Conservation (phyloP, 1,284 basidiomycete species). For the Leccinum fuscescens region DNA sequence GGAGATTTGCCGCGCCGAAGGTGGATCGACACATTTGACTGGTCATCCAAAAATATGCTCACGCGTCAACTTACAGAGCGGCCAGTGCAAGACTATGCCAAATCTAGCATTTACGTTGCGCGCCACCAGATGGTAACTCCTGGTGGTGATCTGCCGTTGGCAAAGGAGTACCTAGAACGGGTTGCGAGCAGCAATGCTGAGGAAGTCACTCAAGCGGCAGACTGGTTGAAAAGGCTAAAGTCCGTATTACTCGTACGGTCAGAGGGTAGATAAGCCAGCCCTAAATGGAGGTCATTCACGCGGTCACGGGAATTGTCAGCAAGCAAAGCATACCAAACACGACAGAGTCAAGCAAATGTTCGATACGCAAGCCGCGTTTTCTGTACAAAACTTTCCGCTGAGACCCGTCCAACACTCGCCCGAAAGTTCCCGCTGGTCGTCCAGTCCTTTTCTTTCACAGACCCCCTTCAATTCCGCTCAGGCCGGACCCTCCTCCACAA, state of each 20-base stretch:
- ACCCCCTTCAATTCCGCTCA: conserved; percentile 23
- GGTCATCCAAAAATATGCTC: conserved; percentile 8
- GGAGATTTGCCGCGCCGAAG: conserved; percentile 66
- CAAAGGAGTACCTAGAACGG: conserved; percentile 65
- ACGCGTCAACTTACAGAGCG: conserved; percentile 44
- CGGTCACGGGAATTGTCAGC: conserved; percentile 43
- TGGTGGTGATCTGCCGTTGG: conserved; percentile 59
- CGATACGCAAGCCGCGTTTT: conserved; percentile 43
- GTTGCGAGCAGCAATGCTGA: conserved; percentile 76
- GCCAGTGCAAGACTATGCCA: conserved; percentile 70
- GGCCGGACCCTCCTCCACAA: not conserved
- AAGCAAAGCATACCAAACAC: conserved; percentile 49
- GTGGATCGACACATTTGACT: conserved; percentile 26
- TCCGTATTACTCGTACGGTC: conserved; percentile 30
- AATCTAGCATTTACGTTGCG: conserved; percentile 79
- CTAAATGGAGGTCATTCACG: conserved; percentile 38
- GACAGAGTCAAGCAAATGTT: conserved; percentile 62
- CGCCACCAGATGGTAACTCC: conserved; percentile 67
- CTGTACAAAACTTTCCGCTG: conserved; percentile 31
- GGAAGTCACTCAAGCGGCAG: conserved; percentile 64
- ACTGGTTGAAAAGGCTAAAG: conserved; percentile 59
- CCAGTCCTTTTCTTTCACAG: conserved; percentile 9
- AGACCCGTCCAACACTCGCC: conserved; percentile 16
- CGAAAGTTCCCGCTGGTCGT: conserved; percentile 4
- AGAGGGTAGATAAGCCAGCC: conserved; percentile 29